A percentile compares a stretch with the other conserved stretches of the same genome.
phyloP scores from a whole-genome alignment of 2,329 filamentous ascomycete genomes.

The Colletotrichum australisinense region DNA sequence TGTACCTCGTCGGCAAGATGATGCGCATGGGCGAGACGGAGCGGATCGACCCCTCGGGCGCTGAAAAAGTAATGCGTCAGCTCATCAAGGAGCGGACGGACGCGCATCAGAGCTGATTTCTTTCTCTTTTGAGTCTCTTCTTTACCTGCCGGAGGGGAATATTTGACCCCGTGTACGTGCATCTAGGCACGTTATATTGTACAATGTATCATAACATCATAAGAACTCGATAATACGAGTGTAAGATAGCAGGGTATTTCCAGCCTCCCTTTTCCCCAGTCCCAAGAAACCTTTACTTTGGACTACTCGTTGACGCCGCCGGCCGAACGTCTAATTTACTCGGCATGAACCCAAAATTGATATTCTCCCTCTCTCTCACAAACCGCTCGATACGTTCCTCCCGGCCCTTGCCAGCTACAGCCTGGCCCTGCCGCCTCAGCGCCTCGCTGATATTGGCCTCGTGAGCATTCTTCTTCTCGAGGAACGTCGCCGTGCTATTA shows the following conservation, averaged over 20 bases:
- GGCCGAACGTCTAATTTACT: constrained; percentile 18
- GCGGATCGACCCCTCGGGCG: constrained; percentile 64
- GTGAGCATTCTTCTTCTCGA: constrained; percentile 75
- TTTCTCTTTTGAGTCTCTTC: background rate
- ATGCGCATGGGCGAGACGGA: constrained; percentile 65
- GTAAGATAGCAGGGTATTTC: background rate
- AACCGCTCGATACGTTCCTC: constrained; percentile 83
- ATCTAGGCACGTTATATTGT: constrained; percentile 17
- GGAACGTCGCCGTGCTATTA: constrained; percentile 68
- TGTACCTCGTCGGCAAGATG: constrained; percentile 71
- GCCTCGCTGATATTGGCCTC: constrained; percentile 74
- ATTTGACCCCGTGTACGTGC: background rate
- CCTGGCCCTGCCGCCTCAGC: constrained; percentile 63
- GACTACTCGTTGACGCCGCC: constrained; percentile 1
- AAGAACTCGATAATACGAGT: constrained; percentile 17
- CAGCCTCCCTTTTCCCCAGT: background rate
- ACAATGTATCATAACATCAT: constrained; percentile 28
- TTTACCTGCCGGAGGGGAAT: background rate
- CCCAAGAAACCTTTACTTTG: constrained; percentile 1
- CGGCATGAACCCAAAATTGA: constrained; percentile 47
- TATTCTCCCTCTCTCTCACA: constrained; percentile 75
- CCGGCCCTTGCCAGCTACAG: constrained; percentile 63
- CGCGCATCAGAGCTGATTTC: background rate
- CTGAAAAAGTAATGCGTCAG: constrained; percentile 57
- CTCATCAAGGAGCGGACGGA: constrained; percentile 40